Evolutionary conservation across 768 basidiomycete species (phyloP).

Genomic region (Boletus pseudopeckii): DNA sequence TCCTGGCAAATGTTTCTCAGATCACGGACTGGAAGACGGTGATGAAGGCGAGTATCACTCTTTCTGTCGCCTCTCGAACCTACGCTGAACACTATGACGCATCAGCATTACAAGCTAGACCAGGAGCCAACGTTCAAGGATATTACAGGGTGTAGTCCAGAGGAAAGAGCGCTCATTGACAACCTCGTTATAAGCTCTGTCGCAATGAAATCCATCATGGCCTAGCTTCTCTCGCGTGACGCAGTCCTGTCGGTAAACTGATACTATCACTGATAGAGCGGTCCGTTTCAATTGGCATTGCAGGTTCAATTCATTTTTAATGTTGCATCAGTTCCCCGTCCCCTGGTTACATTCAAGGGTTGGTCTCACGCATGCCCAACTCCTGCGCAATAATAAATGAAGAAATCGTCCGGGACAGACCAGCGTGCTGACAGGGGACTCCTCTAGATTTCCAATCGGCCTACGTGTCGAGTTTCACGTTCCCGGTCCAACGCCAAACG

Average conservation of each 20-base stretch:
- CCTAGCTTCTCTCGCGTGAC: slow-evolving; percentile 8
- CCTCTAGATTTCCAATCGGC: background rate
- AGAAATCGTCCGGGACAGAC: background rate
- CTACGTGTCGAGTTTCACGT: background rate
- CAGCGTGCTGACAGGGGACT: background rate
- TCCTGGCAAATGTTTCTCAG: slow-evolving; percentile 41
- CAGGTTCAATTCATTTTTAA: background rate
- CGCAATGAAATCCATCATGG: slow-evolving; percentile 71
- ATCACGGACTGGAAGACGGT: slow-evolving; percentile 71
- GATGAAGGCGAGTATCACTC: slow-evolving; percentile 56
- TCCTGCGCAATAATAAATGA: background rate
- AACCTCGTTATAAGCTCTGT: slow-evolving; percentile 74
- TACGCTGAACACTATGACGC: background rate
- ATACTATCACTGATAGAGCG: too few species aligned
- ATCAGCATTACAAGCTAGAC: slow-evolving; percentile 69
- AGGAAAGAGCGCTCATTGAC: slow-evolving; percentile 47
- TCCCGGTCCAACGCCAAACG: background rate
- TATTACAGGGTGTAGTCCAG: slow-evolving; percentile 30
- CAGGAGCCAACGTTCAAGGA: slow-evolving; percentile 43
- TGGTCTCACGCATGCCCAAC: background rate
- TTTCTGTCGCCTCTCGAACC: too few species aligned
- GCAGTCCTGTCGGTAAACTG: background rate
- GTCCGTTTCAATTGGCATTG: too few species aligned
- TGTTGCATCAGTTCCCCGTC: background rate
- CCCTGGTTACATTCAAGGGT: background rate